Base-by-base conservation (phyloP, 768 basidiomycete species). In the Rhizopogon sp. region DNA sequence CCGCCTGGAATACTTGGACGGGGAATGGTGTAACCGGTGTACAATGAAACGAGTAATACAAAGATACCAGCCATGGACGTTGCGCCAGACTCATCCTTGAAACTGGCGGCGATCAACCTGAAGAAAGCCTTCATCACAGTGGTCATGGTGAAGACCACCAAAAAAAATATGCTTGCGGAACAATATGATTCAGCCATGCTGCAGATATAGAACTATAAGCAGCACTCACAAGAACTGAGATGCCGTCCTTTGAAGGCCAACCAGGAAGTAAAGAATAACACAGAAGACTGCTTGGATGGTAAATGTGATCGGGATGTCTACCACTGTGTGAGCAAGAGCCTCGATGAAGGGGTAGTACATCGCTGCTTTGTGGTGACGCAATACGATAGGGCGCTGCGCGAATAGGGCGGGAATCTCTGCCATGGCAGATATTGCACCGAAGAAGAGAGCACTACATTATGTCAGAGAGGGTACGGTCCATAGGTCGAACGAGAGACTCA, bases 101-200 rank as follows among this genome's bases (percentile, higher is more conserved):
- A 82, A 13, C 72, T 73, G 0, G 85, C 81, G 1, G 85, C 82
- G 29, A 87, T 61, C 0, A 73, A 73, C 40, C 90, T 77, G 78
- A 90, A 93, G 76, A 82, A 91, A 0, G 80, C 79, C 64, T 84
- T 87, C 83, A 92, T 87, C 6, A 81, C 73, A 33, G 89, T 50
- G 22, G 83, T 77, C 60, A 82, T 75, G 3, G 73, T 67, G 52
- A 81, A 74, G 6, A 79, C 55, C 60, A 83, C 76, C 31, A 89
- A 66, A 64, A 79, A 75, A 64, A 76, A 83, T 5, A 76, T 79
- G 68, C 85, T 85, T 73, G 73, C 67, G 76, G 59, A 10, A 64
- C 65, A 1, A 76, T 67, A 43, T 78, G 71, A 17, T 64, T 67
- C 74, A 77, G 74, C 53, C 25, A 64, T 66, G 17, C 74, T 39